Conservation (phyloP, 345 rosid species). For the Microcos paniculata region DNA sequence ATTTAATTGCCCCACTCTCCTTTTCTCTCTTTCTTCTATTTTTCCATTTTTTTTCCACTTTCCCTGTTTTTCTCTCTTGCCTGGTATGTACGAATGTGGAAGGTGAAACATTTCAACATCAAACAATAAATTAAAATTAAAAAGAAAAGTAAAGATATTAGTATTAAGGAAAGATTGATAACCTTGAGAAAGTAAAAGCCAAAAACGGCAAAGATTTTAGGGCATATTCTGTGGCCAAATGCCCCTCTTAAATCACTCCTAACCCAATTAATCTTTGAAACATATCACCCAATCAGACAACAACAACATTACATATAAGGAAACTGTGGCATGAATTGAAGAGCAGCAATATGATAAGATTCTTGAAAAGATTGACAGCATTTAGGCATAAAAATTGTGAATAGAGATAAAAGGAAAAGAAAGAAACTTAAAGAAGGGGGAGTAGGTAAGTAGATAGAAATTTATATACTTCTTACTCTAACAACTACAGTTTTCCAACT, state of each 20-base stretch:
- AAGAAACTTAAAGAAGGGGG: neutral
- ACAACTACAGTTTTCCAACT: neutral
- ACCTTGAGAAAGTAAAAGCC: slow-evolving; percentile 8
- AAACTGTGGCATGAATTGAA: neutral
- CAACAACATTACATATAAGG: neutral
- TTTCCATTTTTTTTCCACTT: neutral
- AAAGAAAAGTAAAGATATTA: neutral
- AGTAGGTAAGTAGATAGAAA: slow-evolving; percentile 7
- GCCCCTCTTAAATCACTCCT: neutral
- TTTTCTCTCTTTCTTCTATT: no score
- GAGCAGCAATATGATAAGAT: neutral
- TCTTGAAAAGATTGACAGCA: slow-evolving; percentile 16
- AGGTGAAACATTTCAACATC: slow-evolving; percentile 16
- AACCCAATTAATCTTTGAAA: slow-evolving; percentile 1
- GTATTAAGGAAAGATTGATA: neutral
- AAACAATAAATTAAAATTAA: neutral
- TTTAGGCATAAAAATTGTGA: neutral
- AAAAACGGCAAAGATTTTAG: neutral
- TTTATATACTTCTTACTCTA: neutral
- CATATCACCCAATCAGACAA: neutral
- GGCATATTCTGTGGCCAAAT: neutral
- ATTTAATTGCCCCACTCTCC: neutral
- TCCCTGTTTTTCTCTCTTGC: neutral
- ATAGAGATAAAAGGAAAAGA: neutral
- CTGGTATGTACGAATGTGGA: neutral